These are phyloP conservation scores for Periglandula ipomoeae DNA, from an alignment of 2,329 filamentous ascomycete species.

Conservation along the genomic window DNA sequence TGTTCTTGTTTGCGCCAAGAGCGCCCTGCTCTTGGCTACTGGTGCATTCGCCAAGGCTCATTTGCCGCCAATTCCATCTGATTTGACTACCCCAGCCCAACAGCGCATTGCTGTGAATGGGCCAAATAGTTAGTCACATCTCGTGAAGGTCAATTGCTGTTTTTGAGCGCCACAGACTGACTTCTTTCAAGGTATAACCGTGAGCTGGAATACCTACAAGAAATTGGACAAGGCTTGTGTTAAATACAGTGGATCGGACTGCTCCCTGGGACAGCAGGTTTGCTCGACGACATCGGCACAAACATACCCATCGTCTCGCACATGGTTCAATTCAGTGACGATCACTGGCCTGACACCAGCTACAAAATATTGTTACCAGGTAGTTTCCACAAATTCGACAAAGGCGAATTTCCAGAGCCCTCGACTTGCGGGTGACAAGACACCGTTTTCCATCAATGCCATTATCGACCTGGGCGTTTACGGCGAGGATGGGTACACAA, in stretches of 20 bases:
- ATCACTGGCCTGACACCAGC: conserved; percentile 37
- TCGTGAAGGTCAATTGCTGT: too few species aligned
- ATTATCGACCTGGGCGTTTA: conserved; percentile 42
- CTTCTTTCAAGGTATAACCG: conserved; percentile 32
- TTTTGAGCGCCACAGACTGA: too few species aligned
- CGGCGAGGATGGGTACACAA: conserved; percentile 22
- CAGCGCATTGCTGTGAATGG: conserved; percentile 43
- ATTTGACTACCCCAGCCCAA: conserved; percentile 44
- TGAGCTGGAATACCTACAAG: conserved; percentile 50
- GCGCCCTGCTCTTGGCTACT: conserved; percentile 4
- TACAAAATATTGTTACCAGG: conserved; percentile 53
- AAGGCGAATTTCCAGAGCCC: conserved; percentile 45
- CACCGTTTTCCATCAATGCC: conserved; percentile 41
- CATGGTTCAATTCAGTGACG: conserved; percentile 39
- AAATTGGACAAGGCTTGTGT: conserved; percentile 38
- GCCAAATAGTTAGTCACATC: conserved; percentile 30
- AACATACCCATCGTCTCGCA: conserved; percentile 46
- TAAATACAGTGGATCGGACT: conserved; percentile 36
- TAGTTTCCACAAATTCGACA: conserved; percentile 45
- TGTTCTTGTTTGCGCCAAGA: neutral
- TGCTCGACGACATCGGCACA: conserved; percentile 35
- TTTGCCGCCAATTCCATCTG: conserved; percentile 36
- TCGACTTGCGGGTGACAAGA: conserved; percentile 42
- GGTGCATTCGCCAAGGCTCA: conserved; percentile 13
- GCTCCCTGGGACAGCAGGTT: conserved; percentile 25